Conservation (phyloP, 345 rosid genomes). For the Atalantia buxifolia region DNA sequence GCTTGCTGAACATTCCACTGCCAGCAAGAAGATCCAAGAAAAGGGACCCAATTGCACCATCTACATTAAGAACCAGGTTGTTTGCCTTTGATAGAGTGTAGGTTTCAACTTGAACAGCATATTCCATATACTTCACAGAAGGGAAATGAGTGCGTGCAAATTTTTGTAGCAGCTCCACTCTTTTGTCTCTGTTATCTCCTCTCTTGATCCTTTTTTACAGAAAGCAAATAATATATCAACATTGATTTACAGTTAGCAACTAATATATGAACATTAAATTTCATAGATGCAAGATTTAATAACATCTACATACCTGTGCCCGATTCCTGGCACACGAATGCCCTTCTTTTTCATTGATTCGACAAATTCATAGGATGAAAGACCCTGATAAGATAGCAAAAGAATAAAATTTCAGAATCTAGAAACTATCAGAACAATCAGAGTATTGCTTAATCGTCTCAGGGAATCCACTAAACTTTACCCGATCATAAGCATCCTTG, state of each 20-base stretch:
- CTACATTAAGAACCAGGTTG: conserved; percentile 80
- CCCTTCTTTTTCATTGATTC: conserved; percentile 98
- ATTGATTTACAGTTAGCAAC: conserved; percentile 6
- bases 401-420: conserved; percentile 8
- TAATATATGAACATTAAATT: background rate
- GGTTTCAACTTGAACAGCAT: conserved; percentile 83
- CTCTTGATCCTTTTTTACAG: conserved; percentile 70
- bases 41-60: conserved; percentile 92
- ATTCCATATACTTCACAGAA: conserved; percentile 89
- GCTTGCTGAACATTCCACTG: conserved; percentile 90
- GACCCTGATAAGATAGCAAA: conserved; percentile 44
- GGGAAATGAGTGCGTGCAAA: conserved; percentile 91
- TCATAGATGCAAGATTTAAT: background rate
- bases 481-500: conserved; percentile 93
- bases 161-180: conserved; percentile 85
- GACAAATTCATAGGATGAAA: conserved; percentile 87
- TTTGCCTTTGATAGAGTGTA: conserved; percentile 84
- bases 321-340: conserved; percentile 96
- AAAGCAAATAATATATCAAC: conserved; percentile 4
- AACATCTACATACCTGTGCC: conserved; percentile 65
- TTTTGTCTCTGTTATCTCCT: conserved; percentile 92
- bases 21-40: conserved; percentile 96
- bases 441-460: background rate
- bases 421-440: conserved; percentile 5
- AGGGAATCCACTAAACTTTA: conserved; percentile 22